Percentiles rank a stretch among this genome's conserved stretches.
These are phyloP conservation scores for Rubus idaeus DNA, from an alignment of 306 rosid species.

Conservation along the genomic window DNA sequence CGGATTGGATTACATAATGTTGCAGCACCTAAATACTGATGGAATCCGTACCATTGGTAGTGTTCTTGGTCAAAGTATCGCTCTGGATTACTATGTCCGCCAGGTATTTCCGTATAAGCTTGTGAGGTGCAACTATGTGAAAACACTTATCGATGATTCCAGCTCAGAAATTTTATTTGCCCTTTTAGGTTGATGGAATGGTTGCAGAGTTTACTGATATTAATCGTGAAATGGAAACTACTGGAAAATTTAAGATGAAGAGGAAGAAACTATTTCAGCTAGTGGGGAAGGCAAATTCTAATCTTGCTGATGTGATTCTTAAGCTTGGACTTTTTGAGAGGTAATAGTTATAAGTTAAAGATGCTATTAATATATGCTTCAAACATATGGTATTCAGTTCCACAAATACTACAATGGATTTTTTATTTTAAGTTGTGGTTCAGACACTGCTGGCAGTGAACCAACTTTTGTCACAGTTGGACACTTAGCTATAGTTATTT, in stretches of 20 bases:
- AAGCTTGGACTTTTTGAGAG: constrained; percentile 98
- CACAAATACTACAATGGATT: background rate
- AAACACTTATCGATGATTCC: constrained; percentile 18
- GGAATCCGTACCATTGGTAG: constrained; percentile 96
- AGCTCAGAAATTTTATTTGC: constrained; percentile 10
- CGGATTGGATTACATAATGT: constrained; percentile 94
- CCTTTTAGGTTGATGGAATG: constrained; percentile 90
- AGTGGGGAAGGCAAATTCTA: constrained; percentile 98
- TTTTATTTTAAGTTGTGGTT: background rate
- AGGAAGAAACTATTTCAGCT: constrained; percentile 93
- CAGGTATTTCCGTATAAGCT: constrained; percentile 55
- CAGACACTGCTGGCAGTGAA: background rate
- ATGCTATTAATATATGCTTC: background rate
- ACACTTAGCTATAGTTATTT: background rate
- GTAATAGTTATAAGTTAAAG: constrained; percentile 31
- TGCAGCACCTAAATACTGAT: constrained; percentile 84
- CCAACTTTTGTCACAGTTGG: background rate
- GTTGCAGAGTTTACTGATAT: constrained; percentile 98
- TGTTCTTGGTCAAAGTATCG: constrained; percentile 97
- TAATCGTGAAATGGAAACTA: constrained; percentile 96
- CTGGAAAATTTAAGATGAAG: constrained; percentile 94
- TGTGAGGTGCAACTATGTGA: constrained; percentile 23
- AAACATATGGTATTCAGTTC: background rate
- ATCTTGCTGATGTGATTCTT: constrained; percentile 96
- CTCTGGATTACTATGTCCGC: constrained; percentile 93